Percentiles rank a stretch among this genome's conserved stretches.
Conservation (phyloP, 2,329 filamentous ascomycete genomes). For the Neospermospora avenae region DNA sequence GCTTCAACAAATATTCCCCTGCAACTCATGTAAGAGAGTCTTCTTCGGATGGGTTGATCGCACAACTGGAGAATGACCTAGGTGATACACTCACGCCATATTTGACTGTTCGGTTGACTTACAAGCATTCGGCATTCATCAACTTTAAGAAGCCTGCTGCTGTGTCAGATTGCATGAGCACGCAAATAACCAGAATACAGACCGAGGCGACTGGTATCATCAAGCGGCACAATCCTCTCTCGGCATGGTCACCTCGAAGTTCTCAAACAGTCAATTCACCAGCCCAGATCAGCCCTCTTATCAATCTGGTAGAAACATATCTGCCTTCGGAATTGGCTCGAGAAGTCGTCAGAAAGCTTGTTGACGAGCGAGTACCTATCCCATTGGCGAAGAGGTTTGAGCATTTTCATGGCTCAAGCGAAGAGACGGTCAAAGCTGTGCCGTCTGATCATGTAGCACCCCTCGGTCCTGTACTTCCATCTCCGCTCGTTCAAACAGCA, state of each 20-base stretch:
- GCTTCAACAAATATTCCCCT: constrained; percentile 21
- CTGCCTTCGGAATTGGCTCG: constrained; percentile 22
- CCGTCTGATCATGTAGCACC: not conserved
- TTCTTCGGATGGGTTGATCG: constrained; percentile 53
- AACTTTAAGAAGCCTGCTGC: constrained; percentile 23
- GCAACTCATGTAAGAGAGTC: constrained; percentile 34
- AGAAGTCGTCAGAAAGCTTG: constrained; percentile 24
- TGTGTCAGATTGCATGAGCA: constrained; percentile 36
- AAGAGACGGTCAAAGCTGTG: constrained; percentile 20
- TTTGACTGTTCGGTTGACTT: constrained; percentile 50
- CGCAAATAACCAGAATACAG: constrained; percentile 47
- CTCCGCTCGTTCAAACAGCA: not conserved
- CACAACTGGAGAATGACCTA: constrained; percentile 55
- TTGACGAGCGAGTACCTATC: constrained; percentile 19
- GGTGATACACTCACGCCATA: constrained; percentile 48
- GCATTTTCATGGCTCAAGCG: constrained; percentile 12
- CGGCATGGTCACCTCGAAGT: constrained; percentile 49
- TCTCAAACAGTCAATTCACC: constrained; percentile 35
- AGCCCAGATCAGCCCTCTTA: constrained; percentile 22
- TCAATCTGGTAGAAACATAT: constrained; percentile 28
- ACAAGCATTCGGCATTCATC: constrained; percentile 55
- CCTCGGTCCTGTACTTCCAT: not conserved
- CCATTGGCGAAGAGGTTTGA: not conserved
- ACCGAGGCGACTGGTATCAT: constrained; percentile 52
- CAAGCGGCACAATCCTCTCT: constrained; percentile 45